Evolutionary conservation across 129 eudicot genomes (phyloP).

Genomic region (Apium graveolens): DNA sequence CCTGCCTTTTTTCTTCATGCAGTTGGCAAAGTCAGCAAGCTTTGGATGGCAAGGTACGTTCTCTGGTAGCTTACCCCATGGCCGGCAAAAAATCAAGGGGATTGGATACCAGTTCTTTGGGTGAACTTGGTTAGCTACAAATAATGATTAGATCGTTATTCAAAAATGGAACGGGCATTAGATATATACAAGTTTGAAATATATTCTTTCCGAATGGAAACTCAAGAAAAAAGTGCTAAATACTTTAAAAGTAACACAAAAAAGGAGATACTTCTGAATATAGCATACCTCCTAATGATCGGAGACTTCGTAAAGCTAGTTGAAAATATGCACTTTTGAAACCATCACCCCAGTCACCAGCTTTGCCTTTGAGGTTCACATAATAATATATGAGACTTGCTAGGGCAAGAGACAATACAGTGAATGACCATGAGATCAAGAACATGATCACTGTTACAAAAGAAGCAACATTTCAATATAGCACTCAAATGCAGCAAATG

Average conservation of each 20-base stretch:
- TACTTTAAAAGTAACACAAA: not conserved
- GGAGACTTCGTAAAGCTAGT: slow-evolving; percentile 96
- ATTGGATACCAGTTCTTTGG: slow-evolving; percentile 99
- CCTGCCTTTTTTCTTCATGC: slow-evolving; percentile 96
- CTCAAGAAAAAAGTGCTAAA: not conserved
- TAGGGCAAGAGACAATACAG: slow-evolving; percentile 88
- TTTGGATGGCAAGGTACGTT: slow-evolving; percentile 99
- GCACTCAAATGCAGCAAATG: not conserved
- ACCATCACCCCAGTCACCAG: slow-evolving; percentile 99
- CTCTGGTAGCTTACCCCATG: slow-evolving; percentile 97
- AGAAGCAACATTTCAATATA: slow-evolving; percentile 5
- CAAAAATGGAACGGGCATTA: not conserved
- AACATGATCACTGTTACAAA: slow-evolving; percentile 85
- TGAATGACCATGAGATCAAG: slow-evolving; percentile 93
- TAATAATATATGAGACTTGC: slow-evolving; percentile 94
- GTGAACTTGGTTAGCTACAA: slow-evolving; percentile 90
- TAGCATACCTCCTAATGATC: slow-evolving; percentile 86
- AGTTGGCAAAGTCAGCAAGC: slow-evolving; percentile 96
- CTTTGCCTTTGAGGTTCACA: slow-evolving; percentile 96
- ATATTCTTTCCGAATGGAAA: not conserved
- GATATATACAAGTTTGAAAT: not conserved
- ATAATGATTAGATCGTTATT: not conserved
- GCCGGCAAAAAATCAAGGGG: slow-evolving; percentile 93
- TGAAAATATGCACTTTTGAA: slow-evolving; percentile 99
- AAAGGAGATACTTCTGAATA: not conserved